These are phyloP conservation scores for Arthrobotrys pseudoclavata DNA, from an alignment of 2,329 filamentous ascomycete genomes.

Conservation along the genomic window DNA sequence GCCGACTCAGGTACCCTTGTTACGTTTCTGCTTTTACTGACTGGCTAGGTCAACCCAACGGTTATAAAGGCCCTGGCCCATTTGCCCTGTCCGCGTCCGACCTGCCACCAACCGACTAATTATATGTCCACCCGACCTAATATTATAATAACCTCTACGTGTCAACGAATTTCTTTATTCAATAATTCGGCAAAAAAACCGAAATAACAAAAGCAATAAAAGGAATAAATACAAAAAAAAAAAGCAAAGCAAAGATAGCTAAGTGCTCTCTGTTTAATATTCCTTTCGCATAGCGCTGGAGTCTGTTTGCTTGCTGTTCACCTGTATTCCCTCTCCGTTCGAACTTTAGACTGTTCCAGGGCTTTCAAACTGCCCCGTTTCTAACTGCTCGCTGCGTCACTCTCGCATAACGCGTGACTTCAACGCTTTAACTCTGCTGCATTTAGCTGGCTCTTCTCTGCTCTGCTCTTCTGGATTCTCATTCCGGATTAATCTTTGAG, in stretches of 20 bases:
- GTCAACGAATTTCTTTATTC: slow-evolving; percentile 53
- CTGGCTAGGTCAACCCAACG: slow-evolving; percentile 34
- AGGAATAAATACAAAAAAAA: slow-evolving; percentile 4
- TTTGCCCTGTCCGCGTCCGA: slow-evolving; percentile 27
- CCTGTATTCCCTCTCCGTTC: slow-evolving; percentile 27
- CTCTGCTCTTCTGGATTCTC: slow-evolving; percentile 14
- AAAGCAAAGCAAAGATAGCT: slow-evolving; percentile 47
- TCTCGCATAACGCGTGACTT: slow-evolving; percentile 24
- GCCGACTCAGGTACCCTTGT: slow-evolving; percentile 19
- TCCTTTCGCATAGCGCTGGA: slow-evolving; percentile 50
- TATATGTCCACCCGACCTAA: slow-evolving; percentile 9
- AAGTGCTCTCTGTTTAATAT: slow-evolving; percentile 51
- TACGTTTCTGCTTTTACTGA: slow-evolving; percentile 8
- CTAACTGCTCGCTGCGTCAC: slow-evolving; percentile 31
- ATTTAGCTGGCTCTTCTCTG: slow-evolving; percentile 4
- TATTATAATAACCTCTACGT: slow-evolving; percentile 39
- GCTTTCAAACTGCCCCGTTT: slow-evolving; percentile 5
- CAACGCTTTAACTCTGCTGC: slow-evolving; percentile 12
- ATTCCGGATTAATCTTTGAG: slow-evolving; percentile 22
- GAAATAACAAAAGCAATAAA: slow-evolving; percentile 3
- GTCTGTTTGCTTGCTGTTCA: slow-evolving; percentile 47
- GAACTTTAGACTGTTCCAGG: slow-evolving; percentile 17
- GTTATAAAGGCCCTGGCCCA: slow-evolving; percentile 43
- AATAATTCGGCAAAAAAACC: background rate
- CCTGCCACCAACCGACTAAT: slow-evolving; percentile 24